Conservation (phyloP, 805 yeast species). For the Saccharomycopsis fermentans region DNA sequence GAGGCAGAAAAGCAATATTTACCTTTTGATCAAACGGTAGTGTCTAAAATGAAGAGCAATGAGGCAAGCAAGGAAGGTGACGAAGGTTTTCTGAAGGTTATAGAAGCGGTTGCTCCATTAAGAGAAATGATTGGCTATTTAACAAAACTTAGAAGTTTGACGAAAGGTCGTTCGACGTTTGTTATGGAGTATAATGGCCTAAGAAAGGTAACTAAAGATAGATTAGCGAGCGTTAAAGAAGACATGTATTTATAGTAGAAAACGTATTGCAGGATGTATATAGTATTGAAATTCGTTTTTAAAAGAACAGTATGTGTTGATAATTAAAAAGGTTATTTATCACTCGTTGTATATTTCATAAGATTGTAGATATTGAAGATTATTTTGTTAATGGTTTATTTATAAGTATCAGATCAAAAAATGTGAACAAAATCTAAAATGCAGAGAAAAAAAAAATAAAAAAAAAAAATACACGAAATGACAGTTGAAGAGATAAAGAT, state of each 20-base stretch:
- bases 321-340: too few relatives aligned
- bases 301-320: too few relatives aligned
- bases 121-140: constrained; percentile 87
- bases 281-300: background rate
- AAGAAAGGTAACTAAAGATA: constrained; percentile 51
- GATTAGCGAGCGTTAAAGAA: constrained; percentile 24
- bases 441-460: too few relatives aligned
- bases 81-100: constrained; percentile 34
- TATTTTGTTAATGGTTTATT: too few relatives aligned
- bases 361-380: too few relatives aligned
- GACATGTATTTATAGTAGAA: constrained; percentile 2
- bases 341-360: too few relatives aligned
- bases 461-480: too few relatives aligned
- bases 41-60: constrained; percentile 17
- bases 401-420: too few relatives aligned
- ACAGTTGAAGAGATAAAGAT: too few relatives aligned
- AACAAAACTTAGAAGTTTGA: constrained; percentile 63
- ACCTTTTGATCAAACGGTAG: constrained; percentile 64
- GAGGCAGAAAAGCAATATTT: constrained; percentile 55
- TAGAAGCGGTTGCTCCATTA: constrained; percentile 77
- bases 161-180: constrained; percentile 83
- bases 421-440: too few relatives aligned
- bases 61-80: constrained; percentile 18
- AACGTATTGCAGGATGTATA: background rate
- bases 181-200: constrained; percentile 70